Base-by-base conservation (phyloP, 768 basidiomycete species). In the Tricholoma furcatifolium region DNA sequence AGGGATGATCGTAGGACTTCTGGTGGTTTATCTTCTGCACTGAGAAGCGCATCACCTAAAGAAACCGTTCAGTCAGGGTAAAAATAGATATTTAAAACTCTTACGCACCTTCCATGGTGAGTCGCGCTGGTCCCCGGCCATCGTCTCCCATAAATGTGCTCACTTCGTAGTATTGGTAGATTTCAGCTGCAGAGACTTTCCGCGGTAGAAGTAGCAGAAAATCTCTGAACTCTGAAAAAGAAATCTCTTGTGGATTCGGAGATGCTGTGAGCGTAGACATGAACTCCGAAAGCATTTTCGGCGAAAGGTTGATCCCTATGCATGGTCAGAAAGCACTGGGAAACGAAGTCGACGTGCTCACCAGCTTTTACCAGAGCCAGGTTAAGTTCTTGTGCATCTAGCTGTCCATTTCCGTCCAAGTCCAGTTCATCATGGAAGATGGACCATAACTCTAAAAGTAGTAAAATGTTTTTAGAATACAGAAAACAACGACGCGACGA, bases 401-500 rank as follows among this genome's bases (percentile, higher is more conserved):
- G 67, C 51, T 80, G 82, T 7, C 92, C 93, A 69, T 97, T 91
- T 23, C 88, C 81, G 63, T 97, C 93, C 55, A 93, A 74, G 72
- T 96, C 95, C 44, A 97, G 79, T 61, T 94, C 89, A 63, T 93
- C 79, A 58, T 91, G 91, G 69, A 97, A 97, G 50, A 94, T 85
- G 46, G 82, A 76, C 95, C 95, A 97, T 18, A 97, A 76, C 69
- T 96, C 93, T 92, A 35, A 27, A 41, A n/a, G 32, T 6, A 5
- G 52, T 41, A 50, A 53, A 48, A 41, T 12, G 43, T 3, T 34
- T 31, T 46, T 15, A 58, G 54, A 67, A 35, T 45, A 56, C 54
- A 59, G 34, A 56, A 42, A 18, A 24, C 54, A 45, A 46, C 31
- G 54, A 18, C 32, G 35, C 21, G 20, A n/a, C 38, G 45, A 56